Conservation (phyloP, 805 yeast genomes). For the Zygosaccharomyces lentus region DNA sequence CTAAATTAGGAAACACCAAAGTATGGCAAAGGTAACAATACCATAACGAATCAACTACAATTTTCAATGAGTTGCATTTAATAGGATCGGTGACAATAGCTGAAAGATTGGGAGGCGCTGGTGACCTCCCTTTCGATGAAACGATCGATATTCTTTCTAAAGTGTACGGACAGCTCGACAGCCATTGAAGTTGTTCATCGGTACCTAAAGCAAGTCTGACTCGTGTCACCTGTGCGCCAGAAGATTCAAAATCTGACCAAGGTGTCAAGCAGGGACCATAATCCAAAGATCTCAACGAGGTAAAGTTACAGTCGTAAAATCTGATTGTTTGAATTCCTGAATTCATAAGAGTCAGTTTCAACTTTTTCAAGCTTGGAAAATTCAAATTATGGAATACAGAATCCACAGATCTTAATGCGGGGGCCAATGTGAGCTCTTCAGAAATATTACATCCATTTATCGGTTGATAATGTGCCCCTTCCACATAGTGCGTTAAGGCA, state of each 20-base stretch:
- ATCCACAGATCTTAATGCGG: slow-evolving; percentile 18
- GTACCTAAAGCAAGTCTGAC: slow-evolving; percentile 15
- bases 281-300: slow-evolving; percentile 10
- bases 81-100: slow-evolving; percentile 1
- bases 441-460: slow-evolving; percentile 22
- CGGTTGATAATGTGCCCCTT: slow-evolving; percentile 15
- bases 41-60: slow-evolving; percentile 18
- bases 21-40: slow-evolving; percentile 20
- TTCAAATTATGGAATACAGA: slow-evolving; percentile 16
- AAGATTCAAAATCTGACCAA: slow-evolving; percentile 19
- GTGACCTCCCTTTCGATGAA: slow-evolving; percentile 4
- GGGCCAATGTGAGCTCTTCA: slow-evolving; percentile 14
- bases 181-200: slow-evolving; percentile 21
- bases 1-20: slow-evolving; percentile 14
- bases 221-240: slow-evolving; percentile 7
- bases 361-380: slow-evolving; percentile 17
- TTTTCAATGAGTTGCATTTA: not conserved
- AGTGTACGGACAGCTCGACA: slow-evolving; percentile 16
- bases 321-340: slow-evolving; percentile 10
- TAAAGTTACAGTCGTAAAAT: slow-evolving; percentile 22
- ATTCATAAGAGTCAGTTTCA: slow-evolving; percentile 12
- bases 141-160: slow-evolving; percentile 4
- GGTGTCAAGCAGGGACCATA: slow-evolving; percentile 19
- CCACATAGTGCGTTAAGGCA: slow-evolving; percentile 19
- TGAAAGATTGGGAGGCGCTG: slow-evolving; percentile 10